phyloP scores from a whole-genome alignment of 805 yeast genomes.

The Cyberlindnera sargentensis region DNA sequence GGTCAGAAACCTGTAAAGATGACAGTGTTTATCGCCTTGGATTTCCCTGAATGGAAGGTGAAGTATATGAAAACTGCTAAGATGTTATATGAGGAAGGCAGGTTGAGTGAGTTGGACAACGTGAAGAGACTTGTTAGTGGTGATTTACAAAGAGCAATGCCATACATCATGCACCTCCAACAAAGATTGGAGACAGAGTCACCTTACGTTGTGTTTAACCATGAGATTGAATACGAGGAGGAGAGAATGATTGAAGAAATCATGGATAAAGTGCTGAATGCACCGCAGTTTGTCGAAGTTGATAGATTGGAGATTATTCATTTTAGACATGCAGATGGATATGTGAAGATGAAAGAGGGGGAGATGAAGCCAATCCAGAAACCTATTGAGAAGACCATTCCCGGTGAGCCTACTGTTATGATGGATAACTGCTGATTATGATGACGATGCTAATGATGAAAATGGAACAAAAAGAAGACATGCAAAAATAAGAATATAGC shows the following conservation, averaged over 20 bases:
- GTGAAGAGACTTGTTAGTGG: constrained; percentile 61
- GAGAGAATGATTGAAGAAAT: constrained; percentile 51
- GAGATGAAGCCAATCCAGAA: not conserved
- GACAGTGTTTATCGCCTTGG: constrained; percentile 62
- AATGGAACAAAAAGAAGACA: not conserved
- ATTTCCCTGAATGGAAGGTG: constrained; percentile 90
- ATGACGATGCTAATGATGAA: not conserved
- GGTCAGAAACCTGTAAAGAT: constrained; percentile 62
- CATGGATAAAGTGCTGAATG: constrained; percentile 46
- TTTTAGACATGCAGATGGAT: constrained; percentile 34
- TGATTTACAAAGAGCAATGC: constrained; percentile 98
- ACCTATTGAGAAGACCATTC: not conserved
- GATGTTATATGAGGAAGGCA: constrained; percentile 56
- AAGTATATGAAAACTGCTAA: constrained; percentile 73
- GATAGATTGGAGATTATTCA: constrained; percentile 51
- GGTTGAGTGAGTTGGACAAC: constrained; percentile 54
- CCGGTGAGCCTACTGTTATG: constrained; percentile 1
- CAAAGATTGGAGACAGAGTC: constrained; percentile 66
- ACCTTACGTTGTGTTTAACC: constrained; percentile 75
- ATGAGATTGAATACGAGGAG: constrained; percentile 82
- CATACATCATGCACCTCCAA: constrained; percentile 80
- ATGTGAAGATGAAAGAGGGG: constrained; percentile 3
- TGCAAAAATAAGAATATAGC: not conserved
- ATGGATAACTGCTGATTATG: not conserved
- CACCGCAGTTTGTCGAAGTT: constrained; percentile 54